These are phyloP conservation scores for Acanthamoeba castellanii DNA, from an alignment of 208 protist species.

Conservation along the genomic window DNA sequence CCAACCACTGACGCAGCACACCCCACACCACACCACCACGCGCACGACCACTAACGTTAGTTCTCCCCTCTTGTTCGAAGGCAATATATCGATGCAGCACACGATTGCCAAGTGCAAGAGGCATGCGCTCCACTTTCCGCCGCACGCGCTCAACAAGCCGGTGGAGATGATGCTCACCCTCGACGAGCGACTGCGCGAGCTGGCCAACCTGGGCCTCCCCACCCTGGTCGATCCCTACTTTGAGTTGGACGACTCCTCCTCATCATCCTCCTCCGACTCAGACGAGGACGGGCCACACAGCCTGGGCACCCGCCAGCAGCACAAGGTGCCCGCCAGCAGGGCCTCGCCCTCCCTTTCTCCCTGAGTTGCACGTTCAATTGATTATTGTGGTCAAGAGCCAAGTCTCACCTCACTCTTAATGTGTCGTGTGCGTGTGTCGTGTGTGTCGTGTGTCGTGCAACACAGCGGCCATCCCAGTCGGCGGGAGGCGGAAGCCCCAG, in stretches of 20 bases:
- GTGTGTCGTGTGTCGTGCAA: too few species aligned
- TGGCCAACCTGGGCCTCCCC: conserved; percentile 67
- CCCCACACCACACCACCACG: too few species aligned
- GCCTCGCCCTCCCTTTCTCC: too few species aligned
- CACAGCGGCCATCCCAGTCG: too few species aligned
- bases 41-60: background rate
- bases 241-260: background rate
- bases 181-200: conserved; percentile 9
- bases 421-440: too few species aligned
- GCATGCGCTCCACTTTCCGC: conserved; percentile 38
- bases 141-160: conserved; percentile 38
- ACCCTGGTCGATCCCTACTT: conserved; percentile 57
- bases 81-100: conserved; percentile 19
- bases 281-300: background rate
- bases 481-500: background rate
- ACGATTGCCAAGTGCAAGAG: conserved; percentile 67
- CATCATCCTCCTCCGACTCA: background rate
- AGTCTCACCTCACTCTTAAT: too few species aligned
- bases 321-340: background rate
- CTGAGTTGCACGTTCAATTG: too few species aligned
- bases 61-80: background rate
- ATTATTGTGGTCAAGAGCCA: too few species aligned
- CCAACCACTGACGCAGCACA: background rate
- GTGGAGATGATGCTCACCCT: conserved; percentile 46
- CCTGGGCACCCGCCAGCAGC: background rate